Conservation (phyloP, 1,284 basidiomycete genomes). For the Cerrena zonata region DNA sequence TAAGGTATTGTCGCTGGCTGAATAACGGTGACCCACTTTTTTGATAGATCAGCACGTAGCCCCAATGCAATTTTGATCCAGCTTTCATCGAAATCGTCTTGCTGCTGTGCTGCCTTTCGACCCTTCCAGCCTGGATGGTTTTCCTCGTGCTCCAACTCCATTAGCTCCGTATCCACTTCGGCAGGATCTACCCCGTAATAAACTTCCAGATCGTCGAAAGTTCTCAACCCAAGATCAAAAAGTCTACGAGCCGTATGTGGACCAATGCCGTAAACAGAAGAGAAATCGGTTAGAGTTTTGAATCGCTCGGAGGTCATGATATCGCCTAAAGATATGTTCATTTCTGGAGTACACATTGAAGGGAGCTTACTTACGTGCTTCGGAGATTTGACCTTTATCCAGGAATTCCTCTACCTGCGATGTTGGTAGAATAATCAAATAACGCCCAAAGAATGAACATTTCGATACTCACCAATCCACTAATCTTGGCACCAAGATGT, state of each 20-base stretch:
- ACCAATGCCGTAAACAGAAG: slow-evolving; percentile 69
- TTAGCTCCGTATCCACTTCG: slow-evolving; percentile 16
- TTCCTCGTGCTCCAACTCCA: slow-evolving; percentile 15
- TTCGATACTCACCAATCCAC: slow-evolving; percentile 45
- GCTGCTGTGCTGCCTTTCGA: slow-evolving; percentile 2
- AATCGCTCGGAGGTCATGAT: slow-evolving; percentile 48
- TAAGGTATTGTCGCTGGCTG: neutral
- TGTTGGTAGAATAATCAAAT: too few relatives aligned
- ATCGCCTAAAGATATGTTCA: slow-evolving; percentile 35
- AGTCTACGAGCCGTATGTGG: slow-evolving; percentile 58
- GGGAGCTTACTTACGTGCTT: slow-evolving; percentile 45
- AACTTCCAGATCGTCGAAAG: slow-evolving; percentile 54
- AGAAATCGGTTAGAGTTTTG: slow-evolving; percentile 49
- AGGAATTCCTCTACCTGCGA: slow-evolving; percentile 60
- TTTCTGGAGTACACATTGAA: too few relatives aligned
- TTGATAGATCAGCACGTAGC: slow-evolving; percentile 45
- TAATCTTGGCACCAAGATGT: slow-evolving; percentile 56
- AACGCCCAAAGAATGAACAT: too few relatives aligned
- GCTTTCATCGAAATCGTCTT: slow-evolving; percentile 20
- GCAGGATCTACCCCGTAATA: slow-evolving; percentile 52
- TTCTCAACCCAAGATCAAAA: slow-evolving; percentile 55
- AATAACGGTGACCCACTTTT: slow-evolving; percentile 22
- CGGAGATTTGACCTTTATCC: slow-evolving; percentile 47
- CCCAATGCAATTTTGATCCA: slow-evolving; percentile 48
- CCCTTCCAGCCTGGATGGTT: neutral